phyloP scores from a whole-genome alignment of 2,329 filamentous ascomycete species.

The Phoma sp. region DNA sequence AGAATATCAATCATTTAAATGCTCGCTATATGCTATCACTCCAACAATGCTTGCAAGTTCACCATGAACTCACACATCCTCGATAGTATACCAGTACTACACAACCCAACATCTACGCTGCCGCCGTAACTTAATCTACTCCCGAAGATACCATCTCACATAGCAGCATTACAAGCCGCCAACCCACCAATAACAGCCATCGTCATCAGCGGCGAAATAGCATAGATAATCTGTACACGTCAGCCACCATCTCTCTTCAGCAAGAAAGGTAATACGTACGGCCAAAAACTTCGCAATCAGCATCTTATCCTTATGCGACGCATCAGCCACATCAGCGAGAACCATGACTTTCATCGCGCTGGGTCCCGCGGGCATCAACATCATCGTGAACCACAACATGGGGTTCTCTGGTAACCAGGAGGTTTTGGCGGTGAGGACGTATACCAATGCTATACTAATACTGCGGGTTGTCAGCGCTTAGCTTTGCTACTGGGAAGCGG shows the following conservation, averaged over 20 bases:
- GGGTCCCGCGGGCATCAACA: conserved; percentile 66
- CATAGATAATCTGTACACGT: conserved; percentile 49
- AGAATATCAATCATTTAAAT: no score
- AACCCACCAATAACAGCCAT: conserved; percentile 54
- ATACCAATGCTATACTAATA: conserved; percentile 64
- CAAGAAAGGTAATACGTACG: conserved; percentile 36
- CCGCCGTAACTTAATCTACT: no score
- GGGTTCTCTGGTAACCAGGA: conserved; percentile 63
- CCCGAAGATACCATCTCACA: no score
- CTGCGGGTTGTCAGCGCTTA: conserved; percentile 19
- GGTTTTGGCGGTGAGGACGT: conserved; percentile 62
- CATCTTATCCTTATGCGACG: conserved; percentile 58
- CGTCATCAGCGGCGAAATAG: conserved; percentile 54
- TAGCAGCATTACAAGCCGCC: conserved; percentile 50
- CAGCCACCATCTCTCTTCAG: not conserved
- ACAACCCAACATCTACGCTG: no score
- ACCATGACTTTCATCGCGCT: conserved; percentile 63
- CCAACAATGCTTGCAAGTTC: no score
- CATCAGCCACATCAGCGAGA: conserved; percentile 59
- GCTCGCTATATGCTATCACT: no score
- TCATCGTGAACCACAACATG: conserved; percentile 71
- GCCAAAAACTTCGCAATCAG: conserved; percentile 62
- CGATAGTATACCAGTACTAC: no score
- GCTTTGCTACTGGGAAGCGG: no score
- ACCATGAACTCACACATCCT: no score